Evolutionary conservation across 352 stramenopile species (phyloP).

Genomic region (Globisporangium sylvaticum): DNA sequence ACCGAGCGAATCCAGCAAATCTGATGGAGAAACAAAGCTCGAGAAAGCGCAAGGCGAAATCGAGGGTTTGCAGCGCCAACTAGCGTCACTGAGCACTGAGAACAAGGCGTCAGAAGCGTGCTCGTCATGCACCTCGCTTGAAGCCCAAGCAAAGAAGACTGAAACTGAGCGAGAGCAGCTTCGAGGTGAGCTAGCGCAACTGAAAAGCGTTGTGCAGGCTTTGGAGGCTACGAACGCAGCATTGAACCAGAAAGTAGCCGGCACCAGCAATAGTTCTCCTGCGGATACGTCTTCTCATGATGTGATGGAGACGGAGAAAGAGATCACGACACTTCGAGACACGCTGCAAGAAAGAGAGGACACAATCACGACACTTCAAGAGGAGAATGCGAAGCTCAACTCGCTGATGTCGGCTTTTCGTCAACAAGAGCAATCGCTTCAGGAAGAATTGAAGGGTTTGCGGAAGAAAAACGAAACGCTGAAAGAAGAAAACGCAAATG

Average conservation of each 20-base stretch:
- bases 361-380: neutral
- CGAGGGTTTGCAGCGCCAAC: neutral
- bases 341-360: neutral
- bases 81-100: neutral
- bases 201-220: slow-evolving; percentile 14
- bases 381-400: neutral
- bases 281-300: neutral
- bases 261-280: neutral
- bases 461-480: neutral
- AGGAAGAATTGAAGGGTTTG: neutral
- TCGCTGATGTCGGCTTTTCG: neutral
- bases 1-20: slow-evolving; percentile 25
- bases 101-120: neutral
- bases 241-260: neutral
- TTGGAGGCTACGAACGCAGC: neutral
- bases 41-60: neutral
- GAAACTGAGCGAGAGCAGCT: neutral
- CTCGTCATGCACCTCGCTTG: neutral
- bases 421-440: neutral
- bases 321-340: neutral
- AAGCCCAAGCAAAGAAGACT: neutral
- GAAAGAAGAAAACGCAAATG: neutral
- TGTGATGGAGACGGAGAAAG: neutral
- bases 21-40: slow-evolving; percentile 1
- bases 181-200: slow-evolving; percentile 18